Conservation (phyloP, 352 stramenopile species). For the Pythium folliculosum region DNA sequence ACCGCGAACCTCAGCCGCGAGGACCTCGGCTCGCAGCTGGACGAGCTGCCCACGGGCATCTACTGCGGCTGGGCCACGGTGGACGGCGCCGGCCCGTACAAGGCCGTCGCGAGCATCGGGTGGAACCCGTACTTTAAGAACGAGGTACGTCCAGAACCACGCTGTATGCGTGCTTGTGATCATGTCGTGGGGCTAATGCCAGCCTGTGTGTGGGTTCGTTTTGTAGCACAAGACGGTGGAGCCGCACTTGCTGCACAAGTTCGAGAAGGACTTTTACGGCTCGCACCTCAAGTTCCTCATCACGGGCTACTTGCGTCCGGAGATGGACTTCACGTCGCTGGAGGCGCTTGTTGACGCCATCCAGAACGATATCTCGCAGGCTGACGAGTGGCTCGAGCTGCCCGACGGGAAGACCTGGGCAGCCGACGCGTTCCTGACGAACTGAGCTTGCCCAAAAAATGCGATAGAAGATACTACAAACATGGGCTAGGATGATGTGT, state of each 20-base stretch:
- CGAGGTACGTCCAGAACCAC: constrained; percentile 48
- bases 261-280: constrained; percentile 95
- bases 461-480: neutral
- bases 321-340: constrained; percentile 94
- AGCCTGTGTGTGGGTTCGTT: no score
- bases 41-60: constrained; percentile 87
- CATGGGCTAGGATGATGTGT: neutral
- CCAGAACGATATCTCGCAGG: constrained; percentile 78
- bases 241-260: constrained; percentile 94
- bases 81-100: constrained; percentile 82
- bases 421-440: constrained; percentile 29
- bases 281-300: constrained; percentile 93
- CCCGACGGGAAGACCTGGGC: constrained; percentile 54
- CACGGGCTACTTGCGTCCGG: constrained; percentile 91
- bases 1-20: constrained; percentile 94
- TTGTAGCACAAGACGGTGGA: constrained; percentile 95
- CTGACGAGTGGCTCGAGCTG: constrained; percentile 65
- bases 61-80: constrained; percentile 94
- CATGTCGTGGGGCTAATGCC: no score
- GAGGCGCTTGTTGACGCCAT: constrained; percentile 93
- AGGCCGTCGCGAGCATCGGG: constrained; percentile 97
- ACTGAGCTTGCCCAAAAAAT: neutral
- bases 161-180: neutral
- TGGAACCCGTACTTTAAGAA: constrained; percentile 96
- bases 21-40: constrained; percentile 80